phyloP scores from a whole-genome alignment of 2,329 filamentous ascomycete species.

The Kalmusia sp. region DNA sequence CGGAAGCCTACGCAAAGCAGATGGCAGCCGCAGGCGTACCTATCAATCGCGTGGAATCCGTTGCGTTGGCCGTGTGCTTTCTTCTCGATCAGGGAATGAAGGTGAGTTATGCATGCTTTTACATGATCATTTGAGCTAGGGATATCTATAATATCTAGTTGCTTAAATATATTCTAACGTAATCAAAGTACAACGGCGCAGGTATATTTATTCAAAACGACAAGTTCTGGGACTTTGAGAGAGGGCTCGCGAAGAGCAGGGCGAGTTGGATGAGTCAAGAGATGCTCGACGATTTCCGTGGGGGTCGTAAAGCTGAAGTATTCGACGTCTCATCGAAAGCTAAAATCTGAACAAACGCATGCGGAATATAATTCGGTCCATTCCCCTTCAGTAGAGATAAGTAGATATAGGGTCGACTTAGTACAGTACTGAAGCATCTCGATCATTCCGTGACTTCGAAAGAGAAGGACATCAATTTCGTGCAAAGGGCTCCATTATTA shows the following conservation, averaged over 20 bases:
- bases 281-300: slow-evolving; percentile 57
- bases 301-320: slow-evolving; percentile 47
- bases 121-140: too few species aligned
- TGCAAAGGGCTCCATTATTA: too few species aligned
- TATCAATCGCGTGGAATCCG: slow-evolving; percentile 54
- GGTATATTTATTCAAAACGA: slow-evolving; percentile 56
- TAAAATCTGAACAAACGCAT: slow-evolving; percentile 21
- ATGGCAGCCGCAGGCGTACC: slow-evolving; percentile 55
- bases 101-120: neutral
- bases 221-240: slow-evolving; percentile 53
- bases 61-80: slow-evolving; percentile 55
- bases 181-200: slow-evolving; percentile 49
- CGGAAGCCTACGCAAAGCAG: slow-evolving; percentile 51
- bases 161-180: neutral
- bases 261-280: slow-evolving; percentile 58
- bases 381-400: too few species aligned
- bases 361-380: too few species aligned
- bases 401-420: too few species aligned
- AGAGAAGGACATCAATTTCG: too few species aligned
- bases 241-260: slow-evolving; percentile 54
- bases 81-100: slow-evolving; percentile 52
- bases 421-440: too few species aligned
- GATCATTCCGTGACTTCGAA: too few species aligned
- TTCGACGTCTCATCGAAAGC: slow-evolving; percentile 35
- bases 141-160: too few species aligned